Conservation (phyloP, 164 flowering plant genomes). For the Tinospora cordifolia region DNA sequence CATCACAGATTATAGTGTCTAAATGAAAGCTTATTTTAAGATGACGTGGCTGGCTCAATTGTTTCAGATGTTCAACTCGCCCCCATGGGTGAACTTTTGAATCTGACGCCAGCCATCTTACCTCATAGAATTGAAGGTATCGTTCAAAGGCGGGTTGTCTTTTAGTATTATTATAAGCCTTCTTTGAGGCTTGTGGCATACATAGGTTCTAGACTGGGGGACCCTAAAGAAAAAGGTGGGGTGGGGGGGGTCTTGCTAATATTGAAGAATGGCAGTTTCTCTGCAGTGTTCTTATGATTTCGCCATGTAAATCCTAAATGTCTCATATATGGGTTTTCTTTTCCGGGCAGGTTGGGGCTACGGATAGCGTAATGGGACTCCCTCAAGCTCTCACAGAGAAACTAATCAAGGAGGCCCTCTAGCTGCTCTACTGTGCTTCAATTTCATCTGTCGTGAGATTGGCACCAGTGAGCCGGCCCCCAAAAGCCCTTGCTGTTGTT, state of each 20-base stretch:
- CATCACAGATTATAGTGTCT: background rate
- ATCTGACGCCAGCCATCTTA: too few relatives aligned
- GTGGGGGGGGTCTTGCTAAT: too few relatives aligned
- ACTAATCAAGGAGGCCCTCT: slow-evolving; percentile 57
- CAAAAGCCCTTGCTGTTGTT: background rate
- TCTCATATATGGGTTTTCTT: background rate
- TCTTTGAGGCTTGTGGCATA: too few relatives aligned
- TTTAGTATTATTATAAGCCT: too few relatives aligned
- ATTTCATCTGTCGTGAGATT: background rate
- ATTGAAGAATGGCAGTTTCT: too few relatives aligned
- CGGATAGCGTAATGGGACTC: slow-evolving; percentile 94
- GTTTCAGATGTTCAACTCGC: too few relatives aligned
- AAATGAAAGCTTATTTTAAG: background rate
- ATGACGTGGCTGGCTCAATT: too few relatives aligned
- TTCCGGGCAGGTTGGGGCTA: slow-evolving; percentile 64
- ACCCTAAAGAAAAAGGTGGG: too few relatives aligned
- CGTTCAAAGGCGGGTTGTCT: too few relatives aligned
- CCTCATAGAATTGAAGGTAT: too few relatives aligned
- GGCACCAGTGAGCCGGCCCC: background rate
- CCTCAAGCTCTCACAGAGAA: slow-evolving; percentile 67
- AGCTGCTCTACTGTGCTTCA: slow-evolving; percentile 11
- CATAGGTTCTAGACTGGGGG: too few relatives aligned
- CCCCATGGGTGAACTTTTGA: too few relatives aligned
- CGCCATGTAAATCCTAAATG: background rate
- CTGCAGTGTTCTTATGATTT: background rate